Conservation (phyloP, 768 basidiomycete genomes). For the Russula virescens region DNA sequence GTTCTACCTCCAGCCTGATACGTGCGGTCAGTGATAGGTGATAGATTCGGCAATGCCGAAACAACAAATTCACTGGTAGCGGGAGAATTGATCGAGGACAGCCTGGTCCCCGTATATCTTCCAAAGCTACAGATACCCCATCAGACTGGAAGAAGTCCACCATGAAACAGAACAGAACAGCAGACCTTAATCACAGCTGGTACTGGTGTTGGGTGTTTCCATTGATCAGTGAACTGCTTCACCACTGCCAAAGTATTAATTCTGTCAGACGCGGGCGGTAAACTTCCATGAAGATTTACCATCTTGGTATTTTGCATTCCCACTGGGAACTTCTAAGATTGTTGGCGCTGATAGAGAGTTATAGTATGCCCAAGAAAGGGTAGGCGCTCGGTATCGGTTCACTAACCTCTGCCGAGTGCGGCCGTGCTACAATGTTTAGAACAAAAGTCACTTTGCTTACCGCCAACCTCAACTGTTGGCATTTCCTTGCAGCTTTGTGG, state of each 20-base stretch:
- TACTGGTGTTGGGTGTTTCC: slow-evolving; percentile 24
- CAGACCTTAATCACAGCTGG: slow-evolving; percentile 21
- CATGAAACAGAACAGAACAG: neutral
- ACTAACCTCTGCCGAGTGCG: slow-evolving; percentile 18
- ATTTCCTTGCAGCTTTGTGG: slow-evolving; percentile 21
- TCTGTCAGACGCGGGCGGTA: neutral
- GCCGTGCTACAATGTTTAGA: slow-evolving; percentile 23
- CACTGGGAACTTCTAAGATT: slow-evolving; percentile 16
- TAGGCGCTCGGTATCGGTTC: neutral
- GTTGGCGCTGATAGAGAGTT: slow-evolving; percentile 11
- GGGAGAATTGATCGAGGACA: slow-evolving; percentile 21
- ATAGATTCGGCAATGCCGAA: neutral
- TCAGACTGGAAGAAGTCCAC: neutral
- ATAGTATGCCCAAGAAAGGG: neutral
- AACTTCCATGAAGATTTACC: slow-evolving; percentile 9
- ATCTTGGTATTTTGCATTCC: slow-evolving; percentile 9
- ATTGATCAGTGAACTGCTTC: slow-evolving; percentile 23
- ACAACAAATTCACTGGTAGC: slow-evolving; percentile 23
- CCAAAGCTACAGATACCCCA: slow-evolving; percentile 23
- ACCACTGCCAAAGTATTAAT: slow-evolving; percentile 16
- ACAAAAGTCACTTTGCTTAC: slow-evolving; percentile 27
- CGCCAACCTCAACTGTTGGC: slow-evolving; percentile 23
- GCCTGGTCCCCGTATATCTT: slow-evolving; percentile 21
- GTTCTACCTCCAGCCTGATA: slow-evolving; percentile 22
- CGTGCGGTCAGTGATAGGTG: neutral